Conservation (phyloP, 768 basidiomycete genomes). For the Piloderma croceum region DNA sequence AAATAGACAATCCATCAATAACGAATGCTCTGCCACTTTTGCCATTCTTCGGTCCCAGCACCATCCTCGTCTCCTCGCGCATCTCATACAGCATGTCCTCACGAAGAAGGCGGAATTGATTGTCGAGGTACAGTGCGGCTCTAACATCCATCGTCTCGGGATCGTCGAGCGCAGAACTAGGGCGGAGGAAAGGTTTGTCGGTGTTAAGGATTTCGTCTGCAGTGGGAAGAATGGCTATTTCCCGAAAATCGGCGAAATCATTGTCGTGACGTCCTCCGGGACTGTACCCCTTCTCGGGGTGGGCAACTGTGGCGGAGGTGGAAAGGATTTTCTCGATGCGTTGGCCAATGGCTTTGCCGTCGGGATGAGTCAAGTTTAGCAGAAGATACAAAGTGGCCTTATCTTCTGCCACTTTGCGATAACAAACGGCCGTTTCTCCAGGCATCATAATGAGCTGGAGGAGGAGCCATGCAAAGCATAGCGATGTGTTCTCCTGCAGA, state of each 20-base stretch:
- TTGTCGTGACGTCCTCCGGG: conserved; percentile 71
- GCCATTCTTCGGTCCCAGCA: conserved; percentile 33
- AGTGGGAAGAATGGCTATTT: conserved; percentile 60
- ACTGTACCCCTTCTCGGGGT: conserved; percentile 20
- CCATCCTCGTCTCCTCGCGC: conserved; percentile 48
- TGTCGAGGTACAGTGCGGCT: conserved; percentile 50
- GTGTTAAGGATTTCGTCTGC: conserved; percentile 47
- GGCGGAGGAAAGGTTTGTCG: conserved; percentile 45
- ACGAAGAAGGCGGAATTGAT: conserved; percentile 58
- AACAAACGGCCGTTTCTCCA: conserved; percentile 26
- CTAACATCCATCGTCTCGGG: conserved; percentile 32
- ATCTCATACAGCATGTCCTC: conserved; percentile 60
- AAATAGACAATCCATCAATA: conserved; percentile 29
- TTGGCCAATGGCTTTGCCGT: conserved; percentile 25
- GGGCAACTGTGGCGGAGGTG: conserved; percentile 18
- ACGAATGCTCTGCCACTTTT: conserved; percentile 27
- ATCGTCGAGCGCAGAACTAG: conserved; percentile 39
- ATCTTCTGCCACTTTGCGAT: conserved; percentile 35
- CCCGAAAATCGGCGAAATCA: conserved; percentile 54
- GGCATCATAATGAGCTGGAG: conserved; percentile 41
- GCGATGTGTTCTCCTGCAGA: no score
- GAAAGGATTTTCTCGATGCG: conserved; percentile 37
- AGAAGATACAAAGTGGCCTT: conserved; percentile 26
- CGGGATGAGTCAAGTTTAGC: conserved; percentile 18
- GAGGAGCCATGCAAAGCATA: conserved; percentile 44